Conservation (phyloP, 2,329 filamentous ascomycete species). For the Tolypocladium album region DNA sequence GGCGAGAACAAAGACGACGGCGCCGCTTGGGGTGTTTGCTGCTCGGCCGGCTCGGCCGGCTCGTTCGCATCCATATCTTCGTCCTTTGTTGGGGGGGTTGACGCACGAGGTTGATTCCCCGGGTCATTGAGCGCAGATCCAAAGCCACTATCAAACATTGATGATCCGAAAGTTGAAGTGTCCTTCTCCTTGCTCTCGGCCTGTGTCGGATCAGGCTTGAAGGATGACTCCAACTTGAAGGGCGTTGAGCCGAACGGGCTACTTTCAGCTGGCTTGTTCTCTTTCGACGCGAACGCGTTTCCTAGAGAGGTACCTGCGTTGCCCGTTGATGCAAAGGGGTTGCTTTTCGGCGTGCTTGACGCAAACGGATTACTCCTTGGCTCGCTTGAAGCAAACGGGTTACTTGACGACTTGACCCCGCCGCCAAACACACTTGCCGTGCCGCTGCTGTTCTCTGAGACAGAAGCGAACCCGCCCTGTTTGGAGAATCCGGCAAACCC, state of each 20-base stretch:
- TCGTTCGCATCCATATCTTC: slow-evolving; percentile 39
- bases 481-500: slow-evolving; percentile 45
- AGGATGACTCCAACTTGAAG: slow-evolving; percentile 59
- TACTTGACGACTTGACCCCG: slow-evolving; percentile 23
- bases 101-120: slow-evolving; percentile 23
- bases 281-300: slow-evolving; percentile 15
- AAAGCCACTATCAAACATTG: slow-evolving; percentile 52
- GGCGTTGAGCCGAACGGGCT: slow-evolving; percentile 37
- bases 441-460: slow-evolving; percentile 25
- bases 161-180: slow-evolving; percentile 26
- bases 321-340: slow-evolving; percentile 15
- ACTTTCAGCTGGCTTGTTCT: slow-evolving; percentile 16
- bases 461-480: slow-evolving; percentile 43
- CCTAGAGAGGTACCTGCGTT: slow-evolving; percentile 9
- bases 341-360: slow-evolving; percentile 14
- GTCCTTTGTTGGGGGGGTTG: slow-evolving; percentile 31
- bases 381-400: slow-evolving; percentile 19
- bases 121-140: slow-evolving; percentile 43
- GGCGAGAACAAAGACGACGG: slow-evolving; percentile 19
- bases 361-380: background rate
- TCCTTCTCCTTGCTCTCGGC: slow-evolving; percentile 48
- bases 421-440: slow-evolving; percentile 26
- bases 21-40: slow-evolving; percentile 26
- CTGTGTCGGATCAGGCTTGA: slow-evolving; percentile 51
- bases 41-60: slow-evolving; percentile 16